These are phyloP conservation scores for Candida sp. DNA, from an alignment of 1,139 yeast genomes.

Conservation along the genomic window DNA sequence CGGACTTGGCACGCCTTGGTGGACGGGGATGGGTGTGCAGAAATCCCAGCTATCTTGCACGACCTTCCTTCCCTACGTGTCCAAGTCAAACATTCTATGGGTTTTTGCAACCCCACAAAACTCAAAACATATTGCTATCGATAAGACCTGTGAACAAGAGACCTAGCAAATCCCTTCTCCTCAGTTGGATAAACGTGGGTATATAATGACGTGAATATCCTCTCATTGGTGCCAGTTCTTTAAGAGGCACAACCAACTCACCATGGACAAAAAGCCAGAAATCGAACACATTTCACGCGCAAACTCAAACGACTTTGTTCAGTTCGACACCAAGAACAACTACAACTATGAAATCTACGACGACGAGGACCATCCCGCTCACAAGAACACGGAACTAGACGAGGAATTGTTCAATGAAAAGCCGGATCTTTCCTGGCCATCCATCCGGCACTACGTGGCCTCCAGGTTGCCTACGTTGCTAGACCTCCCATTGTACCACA, in stretches of 20 bases:
- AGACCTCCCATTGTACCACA: constrained; percentile 21
- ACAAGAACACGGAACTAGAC: constrained; percentile 3
- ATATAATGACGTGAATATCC: not conserved
- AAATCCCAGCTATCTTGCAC: too few relatives aligned
- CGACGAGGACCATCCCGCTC: not conserved
- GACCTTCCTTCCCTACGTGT: too few relatives aligned
- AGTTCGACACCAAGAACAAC: not conserved
- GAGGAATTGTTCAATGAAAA: constrained; percentile 21
- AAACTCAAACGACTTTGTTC: not conserved
- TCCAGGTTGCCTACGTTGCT: constrained; percentile 30
- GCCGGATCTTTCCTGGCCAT: constrained; percentile 27
- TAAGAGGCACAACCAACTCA: not conserved
- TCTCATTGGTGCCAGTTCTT: not conserved
- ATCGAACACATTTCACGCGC: constrained; percentile 9
- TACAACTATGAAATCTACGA: not conserved
- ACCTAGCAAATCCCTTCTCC: not conserved
- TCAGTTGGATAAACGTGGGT: not conserved
- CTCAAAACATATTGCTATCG: not conserved
- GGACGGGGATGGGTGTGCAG: too few relatives aligned
- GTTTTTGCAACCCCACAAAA: constrained; percentile 1
- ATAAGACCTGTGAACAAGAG: too few relatives aligned
- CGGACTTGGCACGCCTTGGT: too few relatives aligned
- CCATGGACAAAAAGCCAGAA: constrained; percentile 11
- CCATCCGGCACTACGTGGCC: constrained; percentile 26
- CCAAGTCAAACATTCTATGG: too few relatives aligned